These are phyloP conservation scores for Phytopythium aichiense DNA, from an alignment of 352 stramenopile species.

Conservation along the genomic window DNA sequence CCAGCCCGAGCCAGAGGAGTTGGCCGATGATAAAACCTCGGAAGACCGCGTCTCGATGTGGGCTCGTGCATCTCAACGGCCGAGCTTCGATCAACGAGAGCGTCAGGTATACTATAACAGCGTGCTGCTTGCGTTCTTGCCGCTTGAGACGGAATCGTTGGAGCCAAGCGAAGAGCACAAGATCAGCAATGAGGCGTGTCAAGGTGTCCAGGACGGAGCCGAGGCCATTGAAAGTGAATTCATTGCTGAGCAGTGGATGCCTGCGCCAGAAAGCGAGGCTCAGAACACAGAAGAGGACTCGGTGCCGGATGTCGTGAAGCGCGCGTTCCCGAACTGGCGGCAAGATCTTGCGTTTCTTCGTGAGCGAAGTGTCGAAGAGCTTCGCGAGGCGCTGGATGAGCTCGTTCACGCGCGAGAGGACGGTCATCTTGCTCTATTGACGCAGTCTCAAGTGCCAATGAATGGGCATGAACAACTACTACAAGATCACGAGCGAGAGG, in stretches of 20 bases:
- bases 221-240: neutral
- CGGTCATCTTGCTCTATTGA: constrained; percentile 1
- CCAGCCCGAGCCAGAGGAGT: neutral
- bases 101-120: constrained; percentile 30
- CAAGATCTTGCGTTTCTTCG: constrained; percentile 41
- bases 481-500: neutral
- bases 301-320: constrained; percentile 36
- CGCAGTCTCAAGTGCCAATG: neutral
- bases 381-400: constrained; percentile 9
- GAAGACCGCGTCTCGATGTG: constrained; percentile 27
- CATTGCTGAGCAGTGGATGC: constrained; percentile 6
- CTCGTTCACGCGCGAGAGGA: neutral
- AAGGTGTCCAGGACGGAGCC: neutral
- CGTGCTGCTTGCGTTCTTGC: constrained; percentile 18
- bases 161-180: neutral
- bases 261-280: neutral
- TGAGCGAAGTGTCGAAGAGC: constrained; percentile 23
- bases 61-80: constrained; percentile 27
- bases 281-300: neutral
- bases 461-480: neutral
- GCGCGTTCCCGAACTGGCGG: constrained; percentile 41
- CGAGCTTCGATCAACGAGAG: constrained; percentile 17
- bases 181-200: neutral
- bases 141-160: neutral
- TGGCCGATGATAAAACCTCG: neutral